Evolutionary conservation across 345 rosid genomes (phyloP).

Genomic region (Corchorus olitorius): DNA sequence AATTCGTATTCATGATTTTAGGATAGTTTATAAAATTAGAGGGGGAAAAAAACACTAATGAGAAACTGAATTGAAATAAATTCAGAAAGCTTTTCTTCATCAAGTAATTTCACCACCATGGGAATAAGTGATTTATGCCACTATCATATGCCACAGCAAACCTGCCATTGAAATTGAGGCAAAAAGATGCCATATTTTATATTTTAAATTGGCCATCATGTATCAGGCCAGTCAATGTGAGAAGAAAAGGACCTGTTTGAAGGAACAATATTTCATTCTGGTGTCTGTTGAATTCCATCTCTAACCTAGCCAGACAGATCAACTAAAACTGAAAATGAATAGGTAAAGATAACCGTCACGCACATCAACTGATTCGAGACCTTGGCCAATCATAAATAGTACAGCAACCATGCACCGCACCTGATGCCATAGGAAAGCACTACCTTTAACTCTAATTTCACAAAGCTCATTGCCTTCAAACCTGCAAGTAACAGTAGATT

Average conservation of each 20-base stretch:
- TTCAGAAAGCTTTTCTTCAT: background rate
- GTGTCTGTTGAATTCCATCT: constrained; percentile 2
- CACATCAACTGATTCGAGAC: constrained; percentile 78
- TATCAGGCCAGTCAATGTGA: background rate
- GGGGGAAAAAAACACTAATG: background rate
- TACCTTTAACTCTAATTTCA: constrained; percentile 72
- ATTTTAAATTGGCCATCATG: background rate
- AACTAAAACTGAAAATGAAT: constrained; percentile 19
- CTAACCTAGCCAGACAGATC: background rate
- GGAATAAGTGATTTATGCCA: background rate
- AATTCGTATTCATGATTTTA: background rate
- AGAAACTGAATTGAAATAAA: background rate
- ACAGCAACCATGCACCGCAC: constrained; percentile 91
- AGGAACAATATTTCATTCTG: background rate
- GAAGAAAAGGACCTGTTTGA: background rate
- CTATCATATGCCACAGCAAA: background rate
- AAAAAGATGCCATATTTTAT: background rate
- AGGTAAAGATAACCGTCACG: constrained; percentile 33
- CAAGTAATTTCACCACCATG: background rate
- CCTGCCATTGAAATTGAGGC: background rate
- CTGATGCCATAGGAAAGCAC: constrained; percentile 97
- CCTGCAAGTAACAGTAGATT: constrained; percentile 38
- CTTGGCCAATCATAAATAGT: constrained; percentile 91
- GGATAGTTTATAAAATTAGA: background rate
- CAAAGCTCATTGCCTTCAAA: constrained; percentile 65